phyloP scores from a whole-genome alignment of 768 basidiomycete species.

The Porphyrellus cyaneotinctus region DNA sequence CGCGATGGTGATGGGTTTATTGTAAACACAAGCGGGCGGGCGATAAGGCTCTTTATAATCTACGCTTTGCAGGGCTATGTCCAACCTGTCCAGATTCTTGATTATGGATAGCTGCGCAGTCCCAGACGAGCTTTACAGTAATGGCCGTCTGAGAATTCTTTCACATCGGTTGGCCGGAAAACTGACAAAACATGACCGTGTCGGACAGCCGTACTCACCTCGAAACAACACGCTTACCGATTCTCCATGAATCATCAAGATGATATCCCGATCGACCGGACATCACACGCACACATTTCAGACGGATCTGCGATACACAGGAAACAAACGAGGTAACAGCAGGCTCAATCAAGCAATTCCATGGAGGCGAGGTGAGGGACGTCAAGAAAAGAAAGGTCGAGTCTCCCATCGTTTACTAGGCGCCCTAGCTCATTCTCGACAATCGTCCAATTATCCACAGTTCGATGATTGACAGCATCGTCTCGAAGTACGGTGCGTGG shows the following conservation, averaged over 20 bases:
- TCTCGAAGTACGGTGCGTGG: slow-evolving; percentile 8
- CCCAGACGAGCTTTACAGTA: not conserved
- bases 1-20: not conserved
- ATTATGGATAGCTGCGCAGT: not conserved
- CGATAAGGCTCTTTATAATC: not conserved
- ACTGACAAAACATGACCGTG: not conserved
- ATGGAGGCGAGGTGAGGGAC: slow-evolving; percentile 13
- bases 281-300: not conserved
- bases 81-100: not conserved
- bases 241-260: no score
- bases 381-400: slow-evolving; percentile 28
- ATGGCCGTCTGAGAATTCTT: not conserved
- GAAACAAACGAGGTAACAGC: not conserved
- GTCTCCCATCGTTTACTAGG: slow-evolving; percentile 19
- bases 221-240: no score
- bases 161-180: no score
- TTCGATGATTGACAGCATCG: not conserved
- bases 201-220: no score
- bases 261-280: not conserved
- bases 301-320: not conserved
- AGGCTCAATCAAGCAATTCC: slow-evolving; percentile 11
- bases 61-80: not conserved
- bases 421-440: slow-evolving; percentile 20
- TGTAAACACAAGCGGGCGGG: no score
- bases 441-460: slow-evolving; percentile 9